These are phyloP conservation scores for Xanthoconium purpureum DNA, from an alignment of 768 basidiomycete genomes.

Conservation along the genomic window DNA sequence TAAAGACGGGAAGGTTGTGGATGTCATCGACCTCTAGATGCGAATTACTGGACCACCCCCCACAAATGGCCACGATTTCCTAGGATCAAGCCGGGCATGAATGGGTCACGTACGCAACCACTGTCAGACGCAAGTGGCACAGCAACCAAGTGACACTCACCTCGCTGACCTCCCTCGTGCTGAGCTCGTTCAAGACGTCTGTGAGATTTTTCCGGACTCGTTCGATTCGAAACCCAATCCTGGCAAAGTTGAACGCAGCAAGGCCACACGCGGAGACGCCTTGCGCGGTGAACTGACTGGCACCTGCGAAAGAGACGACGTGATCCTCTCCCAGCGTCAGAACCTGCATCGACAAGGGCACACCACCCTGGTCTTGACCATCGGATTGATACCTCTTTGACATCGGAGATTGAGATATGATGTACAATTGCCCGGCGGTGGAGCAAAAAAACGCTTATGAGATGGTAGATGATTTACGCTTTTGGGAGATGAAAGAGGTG, in stretches of 20 bases:
- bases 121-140: neutral
- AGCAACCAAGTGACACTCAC: slow-evolving; percentile 13
- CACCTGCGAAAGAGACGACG: slow-evolving; percentile 46
- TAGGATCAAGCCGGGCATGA: slow-evolving; percentile 22
- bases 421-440: neutral
- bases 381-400: neutral
- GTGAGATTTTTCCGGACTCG: neutral
- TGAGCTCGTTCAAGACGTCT: slow-evolving; percentile 21
- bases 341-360: slow-evolving; percentile 12
- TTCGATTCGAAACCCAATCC: slow-evolving; percentile 41
- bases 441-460: neutral
- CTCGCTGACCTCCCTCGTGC: slow-evolving; percentile 24
- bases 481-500: neutral
- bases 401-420: slow-evolving; percentile 2
- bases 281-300: slow-evolving; percentile 54
- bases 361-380: neutral
- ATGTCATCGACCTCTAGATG: slow-evolving; percentile 62
- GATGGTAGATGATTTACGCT: neutral
- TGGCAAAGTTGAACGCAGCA: slow-evolving; percentile 62
- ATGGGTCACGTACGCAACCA: neutral
- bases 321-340: slow-evolving; percentile 31
- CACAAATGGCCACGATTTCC: slow-evolving; percentile 58
- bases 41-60: slow-evolving; percentile 48
- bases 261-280: slow-evolving; percentile 59
- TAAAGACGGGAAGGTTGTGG: slow-evolving; percentile 46